These are phyloP conservation scores for Chlorella vulgaris DNA, from an alignment of 139 green algal genomes.

Conservation along the genomic window DNA sequence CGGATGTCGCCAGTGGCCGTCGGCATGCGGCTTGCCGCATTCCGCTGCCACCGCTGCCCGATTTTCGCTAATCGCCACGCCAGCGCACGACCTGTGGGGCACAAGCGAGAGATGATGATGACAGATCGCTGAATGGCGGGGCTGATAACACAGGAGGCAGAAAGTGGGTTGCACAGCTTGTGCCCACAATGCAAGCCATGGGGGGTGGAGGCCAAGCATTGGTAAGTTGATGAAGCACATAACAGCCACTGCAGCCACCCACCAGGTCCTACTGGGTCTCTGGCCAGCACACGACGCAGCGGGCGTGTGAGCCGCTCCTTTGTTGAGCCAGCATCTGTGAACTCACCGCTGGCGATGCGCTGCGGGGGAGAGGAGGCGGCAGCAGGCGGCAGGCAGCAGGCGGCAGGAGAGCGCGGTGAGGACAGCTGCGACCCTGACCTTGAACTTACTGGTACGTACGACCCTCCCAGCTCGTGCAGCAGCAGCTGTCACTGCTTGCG, in stretches of 20 bases:
- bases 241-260: too few species aligned
- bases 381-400: background rate
- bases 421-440: too few species aligned
- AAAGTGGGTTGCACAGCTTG: background rate
- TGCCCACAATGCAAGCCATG: too few species aligned
- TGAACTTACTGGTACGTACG: too few species aligned
- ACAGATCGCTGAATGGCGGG: too few species aligned
- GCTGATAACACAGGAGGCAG: background rate
- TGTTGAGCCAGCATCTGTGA: slow-evolving; percentile 70
- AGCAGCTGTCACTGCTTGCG: too few species aligned
- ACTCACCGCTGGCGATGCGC: slow-evolving; percentile 69
- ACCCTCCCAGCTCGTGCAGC: too few species aligned
- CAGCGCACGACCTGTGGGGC: slow-evolving; percentile 57
- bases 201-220: too few species aligned
- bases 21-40: slow-evolving; percentile 76
- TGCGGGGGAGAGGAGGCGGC: background rate
- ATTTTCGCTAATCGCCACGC: slow-evolving; percentile 67
- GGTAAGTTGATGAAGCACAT: too few species aligned
- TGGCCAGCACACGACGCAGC: slow-evolving; percentile 71
- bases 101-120: background rate
- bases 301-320: slow-evolving; percentile 80
- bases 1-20: slow-evolving; percentile 84
- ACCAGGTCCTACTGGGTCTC: slow-evolving; percentile 72
- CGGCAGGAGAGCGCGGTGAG: background rate
- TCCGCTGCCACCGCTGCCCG: slow-evolving; percentile 67